Evolutionary conservation across 1,139 yeast genomes (phyloP), one percentile per base, ranked within the genome.

Genomic region (Nakaseomyces uthaithaninus): DNA sequence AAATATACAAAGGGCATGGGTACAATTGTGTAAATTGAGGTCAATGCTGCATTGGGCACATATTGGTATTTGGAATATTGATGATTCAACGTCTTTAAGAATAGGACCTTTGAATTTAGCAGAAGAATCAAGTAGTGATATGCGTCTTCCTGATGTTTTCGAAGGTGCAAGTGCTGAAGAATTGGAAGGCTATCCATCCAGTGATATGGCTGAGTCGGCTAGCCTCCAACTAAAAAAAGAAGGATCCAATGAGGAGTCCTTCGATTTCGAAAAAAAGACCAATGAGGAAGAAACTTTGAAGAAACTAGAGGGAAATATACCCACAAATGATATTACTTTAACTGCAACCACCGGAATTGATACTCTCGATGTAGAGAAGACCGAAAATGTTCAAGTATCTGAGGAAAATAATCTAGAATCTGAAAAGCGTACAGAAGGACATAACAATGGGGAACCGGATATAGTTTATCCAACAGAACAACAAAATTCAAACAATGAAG

Each of bases 41-140:
- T 72, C 73, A 23, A 73, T 75, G 47, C 69, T 87, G 50, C 85
- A 82, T 62, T 89, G 94, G 91, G 71, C 93, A n/a, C 77, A 86
- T 49, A 62, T 80, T 23, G 97, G 97, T 27, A 57, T 67, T 4
- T 65, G 68, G 70, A 64, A 63, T 15, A 41, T 57, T 3, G 68
- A 59, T 22, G 56, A 62, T 46, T 50, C 64, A 2, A 45, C 57
- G 15, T 52, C 54, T 11, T 51, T 62, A 4, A 59, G 53, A 39
- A 55, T 64, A 25, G 61, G 60, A 1, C 68, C 68, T 5, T 20
- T 49, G 12, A 51, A 50, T 11, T 27, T 43, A 4, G 52, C 48
- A 10, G 57, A 40, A 11, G 43, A 42, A 18, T 45, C 39, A 11
- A 31, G 5, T n/a, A n/a, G 10, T 19, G 35, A 31, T n/a, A 7